Evolutionary conservation across 306 rosid genomes (phyloP), one percentile per base, ranked within the genome.

Genomic region (Acmispon strigosus): DNA sequence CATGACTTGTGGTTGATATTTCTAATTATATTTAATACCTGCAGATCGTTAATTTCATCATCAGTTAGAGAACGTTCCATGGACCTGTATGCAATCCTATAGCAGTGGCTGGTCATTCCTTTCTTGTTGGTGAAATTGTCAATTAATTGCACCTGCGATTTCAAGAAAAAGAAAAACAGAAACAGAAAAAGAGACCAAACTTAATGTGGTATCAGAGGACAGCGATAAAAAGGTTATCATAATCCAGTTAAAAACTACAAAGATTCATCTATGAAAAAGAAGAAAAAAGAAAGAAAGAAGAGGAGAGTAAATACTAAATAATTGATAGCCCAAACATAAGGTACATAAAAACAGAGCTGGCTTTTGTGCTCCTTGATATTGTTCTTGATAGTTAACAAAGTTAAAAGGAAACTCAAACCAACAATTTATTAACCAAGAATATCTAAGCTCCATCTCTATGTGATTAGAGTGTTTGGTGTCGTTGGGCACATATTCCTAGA

Each of bases 21-120:
- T 58, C 27, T 62, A 62, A 19, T 16, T 62, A 56, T 15, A 29
- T 73, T 45, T 17, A 63, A 74, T 76, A 85, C 89, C 86, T 82
- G 85, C 52, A 85, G 73, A 6, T 87, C 79, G 17, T 95, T 95
- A 65, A 91, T 89, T 86, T 95, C 99, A 4, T 89, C 97, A 29
- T 95, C 97, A 0, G 99, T 95, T 24, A 95, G 97, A 17, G 97
- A 92, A 19, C 96, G 97, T 77, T 91, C 99, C 97, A 90, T 92
- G 37, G 98, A 92, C 66, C 96, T 85, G 59, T 90, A 94, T 17
- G 97, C 84, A 42, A 94, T 94, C 82, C 97, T 87, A 79, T 94
- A 94, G 79, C 99, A 94, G 63, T 91, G 99, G 74, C 99, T 95
- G 68, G 96, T 95, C 90, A 86, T 83, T 80, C 97, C 99, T 81